Evolutionary conservation across 148 eudicot species (phyloP), one percentile per base, ranked within the genome.

Genomic region (Heliosperma pusillum): DNA sequence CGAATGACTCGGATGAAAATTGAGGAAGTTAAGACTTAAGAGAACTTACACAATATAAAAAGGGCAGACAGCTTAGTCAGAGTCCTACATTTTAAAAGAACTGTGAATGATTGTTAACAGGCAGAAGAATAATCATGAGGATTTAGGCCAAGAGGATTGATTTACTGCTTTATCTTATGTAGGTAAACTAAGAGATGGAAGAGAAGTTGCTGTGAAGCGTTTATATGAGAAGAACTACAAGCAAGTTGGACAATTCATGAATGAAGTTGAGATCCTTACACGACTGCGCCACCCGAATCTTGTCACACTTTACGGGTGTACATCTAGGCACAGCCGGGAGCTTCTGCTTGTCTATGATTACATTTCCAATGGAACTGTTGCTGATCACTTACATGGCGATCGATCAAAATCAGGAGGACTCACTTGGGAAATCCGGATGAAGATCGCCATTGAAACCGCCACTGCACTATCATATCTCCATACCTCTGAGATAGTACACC

Each of bases 161-260:
- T 36, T 52, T 29, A 73, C 29, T 70, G 5, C 29, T 69, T 40
- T 2, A 0, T 42, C 15, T 27, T 57, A 16, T 50, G 52, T 59
- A 87, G 91, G 89, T 21, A 88, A 81, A 69, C 89, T 88, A 27
- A 57, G 26, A 56, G 91, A 86, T 40, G 91, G 89, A 21, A 57
- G 86, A 77, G 91, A 88, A 71, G 89, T 88, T 29, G 91, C 91
- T 19, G 86, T 88, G 62, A 88, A 88, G 79, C 85, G 89, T 20
- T 75, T 88, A 25, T 86, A 88, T 19, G 89, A 88, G 74, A 80
- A 81, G 68, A 88, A 84, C 79, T 84, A 69, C 81, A 83, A 81
- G 73, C 72, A 86, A 45, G 77, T 83, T 61, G 79, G 77, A 69
- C 91, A 86, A n/a, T 88, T 86, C 85, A 75, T 68, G 82, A 77